phyloP scores from a whole-genome alignment of 495 filamentous ascomycete species.

The Polyplosphaeria fusca region DNA sequence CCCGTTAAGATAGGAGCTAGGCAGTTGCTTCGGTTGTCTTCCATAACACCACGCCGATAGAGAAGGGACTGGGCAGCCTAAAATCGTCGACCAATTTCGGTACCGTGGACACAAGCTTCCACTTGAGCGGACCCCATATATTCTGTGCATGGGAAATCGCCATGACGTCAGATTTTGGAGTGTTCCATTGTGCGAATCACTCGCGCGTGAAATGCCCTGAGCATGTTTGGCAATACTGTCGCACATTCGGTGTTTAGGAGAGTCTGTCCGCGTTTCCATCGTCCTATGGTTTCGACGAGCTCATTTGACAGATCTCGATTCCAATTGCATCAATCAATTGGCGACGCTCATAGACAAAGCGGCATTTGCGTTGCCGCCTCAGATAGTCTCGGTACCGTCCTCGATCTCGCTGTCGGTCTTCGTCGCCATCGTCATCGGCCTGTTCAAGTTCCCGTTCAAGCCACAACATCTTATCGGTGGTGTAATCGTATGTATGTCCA shows the following conservation, averaged over 20 bases:
- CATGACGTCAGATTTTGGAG: not conserved
- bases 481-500: slow-evolving; percentile 1
- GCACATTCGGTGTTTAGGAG: not conserved
- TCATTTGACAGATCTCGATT: slow-evolving; percentile 1
- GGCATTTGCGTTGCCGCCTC: not conserved
- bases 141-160: not conserved
- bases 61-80: not conserved
- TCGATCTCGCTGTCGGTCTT: not conserved
- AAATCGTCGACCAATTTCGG: not conserved
- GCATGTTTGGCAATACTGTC: not conserved
- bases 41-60: not conserved
- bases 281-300: not conserved
- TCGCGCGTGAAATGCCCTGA: not conserved
- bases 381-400: not conserved
- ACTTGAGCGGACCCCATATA: not conserved
- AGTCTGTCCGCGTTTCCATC: not conserved
- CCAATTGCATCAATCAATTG: slow-evolving; percentile 9
- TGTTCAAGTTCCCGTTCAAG: not conserved
- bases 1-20: not conserved
- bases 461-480: not conserved
- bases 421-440: slow-evolving; percentile 1
- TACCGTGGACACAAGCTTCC: not conserved
- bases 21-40: not conserved
- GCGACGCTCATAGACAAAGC: not conserved
- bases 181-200: not conserved